Percentiles rank a stretch among this genome's conserved stretches.
phyloP scores from a whole-genome alignment of 495 filamentous ascomycete genomes.

The Aspergillus mulundensis region DNA sequence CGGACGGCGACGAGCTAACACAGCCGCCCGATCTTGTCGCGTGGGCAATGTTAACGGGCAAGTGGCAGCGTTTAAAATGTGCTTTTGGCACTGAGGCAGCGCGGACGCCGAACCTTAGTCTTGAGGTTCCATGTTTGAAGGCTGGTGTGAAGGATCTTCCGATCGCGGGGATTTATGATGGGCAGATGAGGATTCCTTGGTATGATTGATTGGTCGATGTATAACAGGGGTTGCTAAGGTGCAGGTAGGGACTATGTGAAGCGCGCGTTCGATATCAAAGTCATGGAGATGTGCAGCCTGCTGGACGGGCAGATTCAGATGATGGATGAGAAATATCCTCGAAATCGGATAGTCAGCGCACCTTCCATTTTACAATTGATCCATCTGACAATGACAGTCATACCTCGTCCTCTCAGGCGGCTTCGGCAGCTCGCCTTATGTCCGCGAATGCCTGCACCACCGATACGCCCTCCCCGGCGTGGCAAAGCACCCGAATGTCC shows the following conservation, averaged over 20 bases:
- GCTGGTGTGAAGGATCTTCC: conserved; percentile 16
- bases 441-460: conserved; percentile 42
- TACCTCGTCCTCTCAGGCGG: conserved; percentile 61
- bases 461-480: conserved; percentile 27
- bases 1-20: conserved; percentile 12
- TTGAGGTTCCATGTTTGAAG: conserved; percentile 29
- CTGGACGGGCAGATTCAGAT: conserved; percentile 53
- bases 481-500: conserved; percentile 31
- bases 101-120: conserved; percentile 22
- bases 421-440: conserved; percentile 61
- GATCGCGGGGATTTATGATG: conserved; percentile 27
- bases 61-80: conserved; percentile 39
- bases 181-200: conserved; percentile 33
- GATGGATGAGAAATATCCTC: conserved; percentile 41
- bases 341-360: conserved; percentile 42
- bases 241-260: conserved; percentile 10
- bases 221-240: background rate
- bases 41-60: conserved; percentile 32
- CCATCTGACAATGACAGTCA: background rate
- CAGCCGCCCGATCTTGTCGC: conserved; percentile 22
- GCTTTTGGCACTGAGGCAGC: conserved; percentile 32
- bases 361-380: background rate
- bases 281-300: conserved; percentile 47
- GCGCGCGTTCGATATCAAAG: conserved; percentile 48
- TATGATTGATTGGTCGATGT: background rate